A percentile compares a stretch with the other conserved stretches of the same genome.
phyloP scores from a whole-genome alignment of 768 basidiomycete genomes.

The Leccinellum rugosiceps region DNA sequence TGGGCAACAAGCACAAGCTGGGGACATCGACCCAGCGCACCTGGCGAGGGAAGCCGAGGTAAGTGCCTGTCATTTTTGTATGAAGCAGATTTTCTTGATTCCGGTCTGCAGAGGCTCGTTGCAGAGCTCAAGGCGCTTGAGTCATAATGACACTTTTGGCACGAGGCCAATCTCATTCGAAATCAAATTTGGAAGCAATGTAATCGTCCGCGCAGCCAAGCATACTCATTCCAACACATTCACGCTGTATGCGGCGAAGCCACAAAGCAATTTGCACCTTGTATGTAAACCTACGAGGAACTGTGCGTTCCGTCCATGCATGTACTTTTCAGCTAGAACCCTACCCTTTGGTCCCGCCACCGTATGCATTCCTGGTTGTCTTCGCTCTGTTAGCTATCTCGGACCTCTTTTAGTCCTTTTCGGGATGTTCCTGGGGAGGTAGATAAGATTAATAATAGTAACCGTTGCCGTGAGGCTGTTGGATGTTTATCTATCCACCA shows the following conservation, averaged over 20 bases:
- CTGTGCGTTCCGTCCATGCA: slow-evolving; percentile 14
- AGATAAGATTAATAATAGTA: slow-evolving; percentile 10
- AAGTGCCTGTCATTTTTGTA: slow-evolving; percentile 10
- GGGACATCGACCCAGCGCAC: slow-evolving; percentile 43
- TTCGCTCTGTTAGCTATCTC: slow-evolving; percentile 26
- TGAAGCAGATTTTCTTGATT: background rate
- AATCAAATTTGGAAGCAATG: slow-evolving; percentile 24
- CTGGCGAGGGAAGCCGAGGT: slow-evolving; percentile 59
- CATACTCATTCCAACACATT: slow-evolving; percentile 22
- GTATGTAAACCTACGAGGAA: slow-evolving; percentile 31
- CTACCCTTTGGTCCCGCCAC: slow-evolving; percentile 11
- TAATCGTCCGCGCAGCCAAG: slow-evolving; percentile 24
- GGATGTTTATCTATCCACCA: slow-evolving; percentile 21
- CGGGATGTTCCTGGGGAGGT: slow-evolving; percentile 1
- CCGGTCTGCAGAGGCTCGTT: slow-evolving; percentile 52
- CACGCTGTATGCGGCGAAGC: slow-evolving; percentile 28
- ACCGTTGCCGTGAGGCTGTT: background rate
- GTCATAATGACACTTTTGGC: slow-evolving; percentile 22
- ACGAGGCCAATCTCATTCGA: slow-evolving; percentile 3
- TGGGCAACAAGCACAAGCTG: slow-evolving; percentile 40
- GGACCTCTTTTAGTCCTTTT: slow-evolving; percentile 2
- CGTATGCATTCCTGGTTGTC: slow-evolving; percentile 23
- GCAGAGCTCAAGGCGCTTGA: slow-evolving; percentile 55
- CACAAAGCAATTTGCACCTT: slow-evolving; percentile 22
- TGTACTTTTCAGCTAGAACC: slow-evolving; percentile 25